Conservation (phyloP, 1,284 basidiomycete species). For the Sanguinoderma infundibulare region DNA sequence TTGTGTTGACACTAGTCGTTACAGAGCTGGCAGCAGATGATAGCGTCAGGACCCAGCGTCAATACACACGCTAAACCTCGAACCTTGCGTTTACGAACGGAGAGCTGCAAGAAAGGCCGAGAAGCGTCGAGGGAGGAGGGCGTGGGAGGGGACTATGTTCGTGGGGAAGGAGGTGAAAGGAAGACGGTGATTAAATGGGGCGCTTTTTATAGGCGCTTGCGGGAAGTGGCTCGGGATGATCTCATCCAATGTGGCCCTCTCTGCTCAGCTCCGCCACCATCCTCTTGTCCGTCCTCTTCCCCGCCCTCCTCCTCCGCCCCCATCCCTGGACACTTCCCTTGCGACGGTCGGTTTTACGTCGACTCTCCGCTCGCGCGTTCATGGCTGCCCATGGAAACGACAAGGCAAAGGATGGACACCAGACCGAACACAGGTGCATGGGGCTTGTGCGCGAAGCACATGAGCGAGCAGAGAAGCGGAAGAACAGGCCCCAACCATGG, state of each 20-base stretch:
- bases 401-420: conserved; percentile 9
- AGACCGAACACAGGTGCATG: conserved; percentile 30
- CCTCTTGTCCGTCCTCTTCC: no score
- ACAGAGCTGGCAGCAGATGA: no score
- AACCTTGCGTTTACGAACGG: no score
- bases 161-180: no score
- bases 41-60: no score
- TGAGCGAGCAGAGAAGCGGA: conserved; percentile 46
- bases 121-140: no score
- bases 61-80: no score
- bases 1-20: no score
- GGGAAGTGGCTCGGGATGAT: background rate
- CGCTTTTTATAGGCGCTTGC: no score
- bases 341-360: background rate
- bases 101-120: no score
- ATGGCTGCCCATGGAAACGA: conserved; percentile 12
- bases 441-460: conserved; percentile 48
- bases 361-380: background rate
- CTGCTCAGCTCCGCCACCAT: background rate
- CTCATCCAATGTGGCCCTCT: conserved; percentile 8
- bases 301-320: background rate
- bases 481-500: conserved; percentile 61
- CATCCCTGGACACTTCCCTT: background rate
- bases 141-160: no score
- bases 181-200: no score